Conservation (phyloP, 208 protist species). For the Trichomonas tenax region DNA sequence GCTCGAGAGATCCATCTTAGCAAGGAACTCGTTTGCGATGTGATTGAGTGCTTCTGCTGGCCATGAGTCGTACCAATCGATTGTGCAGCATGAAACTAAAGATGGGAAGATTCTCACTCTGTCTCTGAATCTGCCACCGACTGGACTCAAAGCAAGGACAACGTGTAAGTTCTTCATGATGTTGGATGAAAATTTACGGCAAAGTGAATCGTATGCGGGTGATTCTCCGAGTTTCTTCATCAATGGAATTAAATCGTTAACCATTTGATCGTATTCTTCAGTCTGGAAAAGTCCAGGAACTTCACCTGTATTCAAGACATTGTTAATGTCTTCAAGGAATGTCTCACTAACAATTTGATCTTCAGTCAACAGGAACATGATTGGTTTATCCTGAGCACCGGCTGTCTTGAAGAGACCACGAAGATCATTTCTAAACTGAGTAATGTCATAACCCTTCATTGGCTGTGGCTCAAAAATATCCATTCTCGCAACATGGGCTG, state of each 20-base stretch:
- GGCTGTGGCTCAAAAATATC: slow-evolving; percentile 68
- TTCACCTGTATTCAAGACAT: slow-evolving; percentile 77
- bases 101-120: slow-evolving; percentile 82
- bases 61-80: slow-evolving; percentile 94
- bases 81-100: slow-evolving; percentile 91
- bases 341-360: slow-evolving; percentile 73
- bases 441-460: slow-evolving; percentile 71
- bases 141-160: slow-evolving; percentile 81
- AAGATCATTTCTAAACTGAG: slow-evolving; percentile 81
- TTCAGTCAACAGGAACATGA: slow-evolving; percentile 81
- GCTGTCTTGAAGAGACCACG: slow-evolving; percentile 64
- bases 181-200: slow-evolving; percentile 28
- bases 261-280: slow-evolving; percentile 43
- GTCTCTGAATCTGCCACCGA: slow-evolving; percentile 72
- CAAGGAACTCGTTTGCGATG: slow-evolving; percentile 38
- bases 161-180: slow-evolving; percentile 72
- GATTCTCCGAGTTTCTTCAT: slow-evolving; percentile 64
- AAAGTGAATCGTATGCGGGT: slow-evolving; percentile 6
- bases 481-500: slow-evolving; percentile 70
- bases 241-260: slow-evolving; percentile 26
- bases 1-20: slow-evolving; percentile 34
- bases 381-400: slow-evolving; percentile 68
- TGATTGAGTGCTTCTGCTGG: slow-evolving; percentile 71
- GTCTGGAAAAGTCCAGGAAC: slow-evolving; percentile 49
- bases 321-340: slow-evolving; percentile 91